These are phyloP conservation scores for Nemania sp. DNA, from an alignment of 2,329 filamentous ascomycete species.

Conservation along the genomic window DNA sequence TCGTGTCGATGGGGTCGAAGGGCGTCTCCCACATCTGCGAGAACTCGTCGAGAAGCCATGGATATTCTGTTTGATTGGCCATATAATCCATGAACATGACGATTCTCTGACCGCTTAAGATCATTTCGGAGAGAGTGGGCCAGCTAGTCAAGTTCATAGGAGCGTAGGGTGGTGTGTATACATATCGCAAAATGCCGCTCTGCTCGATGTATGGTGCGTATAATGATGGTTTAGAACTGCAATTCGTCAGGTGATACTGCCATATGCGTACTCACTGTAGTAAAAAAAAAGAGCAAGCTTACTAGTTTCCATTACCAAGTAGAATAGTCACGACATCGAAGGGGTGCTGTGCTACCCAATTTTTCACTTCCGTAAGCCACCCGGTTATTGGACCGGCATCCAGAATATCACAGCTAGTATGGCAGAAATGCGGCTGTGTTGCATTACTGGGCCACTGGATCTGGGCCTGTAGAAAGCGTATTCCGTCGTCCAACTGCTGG, in stretches of 20 bases:
- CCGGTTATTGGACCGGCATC: slow-evolving; percentile 77
- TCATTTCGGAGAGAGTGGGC: slow-evolving; percentile 81
- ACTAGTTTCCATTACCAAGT: slow-evolving; percentile 79
- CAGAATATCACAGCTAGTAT: slow-evolving; percentile 79
- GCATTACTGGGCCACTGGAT: slow-evolving; percentile 60
- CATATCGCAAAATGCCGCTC: slow-evolving; percentile 71
- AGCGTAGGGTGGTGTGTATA: slow-evolving; percentile 71
- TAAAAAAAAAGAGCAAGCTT: slow-evolving; percentile 14
- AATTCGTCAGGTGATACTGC: slow-evolving; percentile 14
- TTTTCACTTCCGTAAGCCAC: slow-evolving; percentile 69
- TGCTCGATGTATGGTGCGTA: slow-evolving; percentile 71
- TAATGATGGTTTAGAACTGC: slow-evolving; percentile 55
- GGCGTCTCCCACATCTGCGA: slow-evolving; percentile 88
- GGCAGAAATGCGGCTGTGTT: slow-evolving; percentile 72
- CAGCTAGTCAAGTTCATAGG: slow-evolving; percentile 76
- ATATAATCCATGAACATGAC: slow-evolving; percentile 85
- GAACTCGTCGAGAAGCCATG: slow-evolving; percentile 88
- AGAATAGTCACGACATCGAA: slow-evolving; percentile 88
- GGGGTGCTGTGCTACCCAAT: slow-evolving; percentile 76
- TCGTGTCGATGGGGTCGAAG: slow-evolving; percentile 67
- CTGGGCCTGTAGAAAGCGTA: slow-evolving; percentile 66
- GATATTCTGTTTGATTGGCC: slow-evolving; percentile 75
- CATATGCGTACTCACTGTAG: not conserved
- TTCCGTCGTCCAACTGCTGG: slow-evolving; percentile 76
- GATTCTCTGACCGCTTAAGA: slow-evolving; percentile 69